Evolutionary conservation across 2,329 filamentous ascomycete species (phyloP), one percentile per base, ranked within the genome.

Genomic region (Colletotrichum neosansevieriae): DNA sequence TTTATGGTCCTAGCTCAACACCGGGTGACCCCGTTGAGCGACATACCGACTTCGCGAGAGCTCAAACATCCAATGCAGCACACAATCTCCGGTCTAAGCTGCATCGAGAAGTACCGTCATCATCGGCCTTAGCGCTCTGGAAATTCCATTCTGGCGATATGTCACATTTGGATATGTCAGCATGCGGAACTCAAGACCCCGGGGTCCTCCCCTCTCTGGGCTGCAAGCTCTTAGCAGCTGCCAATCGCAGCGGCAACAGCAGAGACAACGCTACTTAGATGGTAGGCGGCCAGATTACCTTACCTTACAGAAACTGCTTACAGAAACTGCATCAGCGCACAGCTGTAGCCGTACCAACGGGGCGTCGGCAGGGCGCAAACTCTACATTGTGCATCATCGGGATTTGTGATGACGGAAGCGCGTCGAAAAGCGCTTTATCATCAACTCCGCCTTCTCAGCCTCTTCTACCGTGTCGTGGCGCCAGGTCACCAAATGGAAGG

Each of bases 391-490:
- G 60, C 65, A 65, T 59, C 68, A 70, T 64, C 40, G 29, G 64
- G 58, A 58, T 68, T 64, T 56, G 59, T 47, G 44, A 70, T 70
- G 68, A 70, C 59, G 59, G 68, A 70, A 70, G 65, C 44, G 10
- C 49, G 36, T 70, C 64, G 68, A 70, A 69, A n/a, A 29, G 21
- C 49, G 4, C 40, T 58, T 58, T 32, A 63, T 70, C 40, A 56
- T 13, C 53, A 64, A 54, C 50, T 36, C 42, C 15, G 65, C 32
- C 62, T 62, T 53, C 44, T 49, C 63, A 61, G 56, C 63, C 40
- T 44, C 49, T 15, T 24, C 6, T 9, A 1, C 58, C 11, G 40
- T 24, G 21, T 54, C 40, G 56, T 32, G 38, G 56, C 56, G 62
- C 62, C 51, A 49, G 56, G 49, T 62, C 36, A 13, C 53, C 17